Evolutionary conservation across 192 early-diverging fungal genomes (phyloP).

Genomic region (Coemansia sp.): DNA sequence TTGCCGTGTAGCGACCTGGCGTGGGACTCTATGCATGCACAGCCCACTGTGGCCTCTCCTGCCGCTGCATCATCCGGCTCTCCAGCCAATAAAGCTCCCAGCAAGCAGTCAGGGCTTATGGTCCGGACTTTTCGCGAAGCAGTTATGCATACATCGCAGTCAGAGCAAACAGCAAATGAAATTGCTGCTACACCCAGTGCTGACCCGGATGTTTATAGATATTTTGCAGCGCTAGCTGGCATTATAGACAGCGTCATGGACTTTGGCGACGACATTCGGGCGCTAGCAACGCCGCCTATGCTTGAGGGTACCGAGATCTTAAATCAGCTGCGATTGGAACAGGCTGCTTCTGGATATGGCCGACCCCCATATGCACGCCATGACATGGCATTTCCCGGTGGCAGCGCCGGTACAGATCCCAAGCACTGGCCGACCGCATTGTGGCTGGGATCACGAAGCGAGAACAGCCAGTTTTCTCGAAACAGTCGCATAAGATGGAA

Average conservation of each 20-base stretch:
- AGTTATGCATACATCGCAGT: constrained; percentile 41
- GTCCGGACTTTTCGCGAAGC: constrained; percentile 51
- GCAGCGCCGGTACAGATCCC: not conserved
- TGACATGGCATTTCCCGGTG: constrained; percentile 3
- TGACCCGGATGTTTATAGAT: constrained; percentile 33
- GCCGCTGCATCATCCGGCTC: not conserved
- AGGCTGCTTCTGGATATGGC: not conserved
- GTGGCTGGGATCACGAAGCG: constrained; percentile 35
- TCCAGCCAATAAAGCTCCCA: constrained; percentile 2
- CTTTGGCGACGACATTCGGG: constrained; percentile 43
- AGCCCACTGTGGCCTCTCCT: constrained; percentile 30
- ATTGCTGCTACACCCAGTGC: constrained; percentile 31
- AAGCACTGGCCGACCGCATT: constrained; percentile 19
- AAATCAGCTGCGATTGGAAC: constrained; percentile 31
- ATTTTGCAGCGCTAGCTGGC: constrained; percentile 36
- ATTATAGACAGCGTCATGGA: constrained; percentile 41
- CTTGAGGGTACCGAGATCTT: constrained; percentile 40
- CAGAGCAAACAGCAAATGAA: constrained; percentile 36
- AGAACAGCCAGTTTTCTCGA: constrained; percentile 13
- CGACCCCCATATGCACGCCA: constrained; percentile 9
- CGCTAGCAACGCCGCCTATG: constrained; percentile 32
- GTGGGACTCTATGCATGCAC: constrained; percentile 42
- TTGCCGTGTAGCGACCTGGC: constrained; percentile 49
- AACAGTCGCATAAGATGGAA: constrained; percentile 21
- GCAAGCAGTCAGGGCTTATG: constrained; percentile 33